Base-by-base conservation (phyloP, 1,139 yeast genomes). In the Scheffersomyces lignicola region DNA sequence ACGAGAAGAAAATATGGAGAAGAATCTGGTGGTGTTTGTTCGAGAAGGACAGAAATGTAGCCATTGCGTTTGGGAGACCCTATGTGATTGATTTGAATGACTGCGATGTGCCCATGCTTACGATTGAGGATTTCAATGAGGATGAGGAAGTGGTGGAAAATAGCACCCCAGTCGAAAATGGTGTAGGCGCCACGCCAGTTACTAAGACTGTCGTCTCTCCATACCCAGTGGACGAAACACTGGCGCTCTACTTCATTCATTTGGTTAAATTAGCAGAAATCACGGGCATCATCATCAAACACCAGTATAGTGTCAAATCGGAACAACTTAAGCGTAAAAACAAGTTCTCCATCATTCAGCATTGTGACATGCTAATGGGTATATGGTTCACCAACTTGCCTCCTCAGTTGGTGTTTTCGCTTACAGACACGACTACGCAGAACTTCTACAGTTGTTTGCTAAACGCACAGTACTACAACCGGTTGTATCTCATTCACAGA, bases 1-100 rank as follows among this genome's bases (percentile, higher is more conserved):
- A 51, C 13, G 85, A 81, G 38, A 76, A 77, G 51, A 73, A 76
- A 39, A 61, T 80, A 37, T 80, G 86, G 78, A 72, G 83, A 45
- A 65, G 89, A 33, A 71, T 84, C 15, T 86, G 92, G 90, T 86
- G 95, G 95, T 71, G 83, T 40, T 60, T 85, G 18, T 83, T 83
- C 54, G 78, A 79, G 41, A 80, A 85, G 48, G 95, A 85, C 56
- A 64, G 89, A 14, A 69, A 77, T 38, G 78, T 80, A 4, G 81
- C 87, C n/a, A 74, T 83, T 37, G 88, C 90, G 0, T 80, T 82
- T 58, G 92, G 94, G 11, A 67, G 92, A 43, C 94, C 95, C 0
- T 66, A 76, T 8, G 69, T 75, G 43, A 81, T 86, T 37, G 83
- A 81, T 48, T 65, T 84, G 42, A 84, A 79, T 37, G 94, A 85